These are phyloP conservation scores for Geotrichum citri-aurantii DNA, from an alignment of 1,139 yeast genomes.

Conservation along the genomic window DNA sequence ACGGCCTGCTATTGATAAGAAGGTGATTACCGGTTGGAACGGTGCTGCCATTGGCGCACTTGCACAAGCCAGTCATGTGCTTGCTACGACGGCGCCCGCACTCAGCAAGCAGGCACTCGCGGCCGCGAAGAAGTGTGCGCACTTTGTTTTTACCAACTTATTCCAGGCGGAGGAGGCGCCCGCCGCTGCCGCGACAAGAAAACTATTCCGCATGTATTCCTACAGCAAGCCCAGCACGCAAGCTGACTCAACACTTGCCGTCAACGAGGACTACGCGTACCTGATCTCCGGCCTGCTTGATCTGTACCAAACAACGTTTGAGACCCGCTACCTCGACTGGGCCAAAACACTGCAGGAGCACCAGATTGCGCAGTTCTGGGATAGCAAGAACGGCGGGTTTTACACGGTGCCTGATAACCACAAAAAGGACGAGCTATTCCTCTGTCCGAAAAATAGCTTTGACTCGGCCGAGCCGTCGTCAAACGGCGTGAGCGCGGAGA, in stretches of 20 bases:
- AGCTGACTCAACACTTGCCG: constrained; percentile 25
- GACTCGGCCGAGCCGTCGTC: constrained; percentile 40
- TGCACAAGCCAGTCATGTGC: constrained; percentile 31
- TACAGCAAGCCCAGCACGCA: constrained; percentile 7
- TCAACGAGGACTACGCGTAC: constrained; percentile 38
- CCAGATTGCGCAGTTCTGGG: constrained; percentile 35
- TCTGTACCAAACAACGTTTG: constrained; percentile 34
- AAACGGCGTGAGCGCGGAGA: constrained; percentile 35
- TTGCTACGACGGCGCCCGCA: constrained; percentile 16
- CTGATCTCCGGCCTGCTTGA: constrained; percentile 36
- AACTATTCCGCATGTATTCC: constrained; percentile 18
- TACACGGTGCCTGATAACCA: constrained; percentile 27
- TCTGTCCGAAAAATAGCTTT: constrained; percentile 35
- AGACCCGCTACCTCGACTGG: constrained; percentile 30
- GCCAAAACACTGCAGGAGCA: constrained; percentile 34
- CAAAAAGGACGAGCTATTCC: constrained; percentile 26
- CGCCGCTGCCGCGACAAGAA: constrained; percentile 24
- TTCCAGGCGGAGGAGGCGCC: constrained; percentile 22
- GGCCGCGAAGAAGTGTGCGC: constrained; percentile 31
- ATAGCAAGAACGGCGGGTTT: constrained; percentile 34
- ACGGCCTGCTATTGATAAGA: constrained; percentile 33
- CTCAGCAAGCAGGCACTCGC: constrained; percentile 24
- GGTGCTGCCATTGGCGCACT: constrained; percentile 37
- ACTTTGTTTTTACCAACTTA: constrained; percentile 24
- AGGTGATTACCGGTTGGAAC: constrained; percentile 37